Base-by-base conservation (phyloP, 78 protist genomes). In the Emiliania huxleyi region DNA sequence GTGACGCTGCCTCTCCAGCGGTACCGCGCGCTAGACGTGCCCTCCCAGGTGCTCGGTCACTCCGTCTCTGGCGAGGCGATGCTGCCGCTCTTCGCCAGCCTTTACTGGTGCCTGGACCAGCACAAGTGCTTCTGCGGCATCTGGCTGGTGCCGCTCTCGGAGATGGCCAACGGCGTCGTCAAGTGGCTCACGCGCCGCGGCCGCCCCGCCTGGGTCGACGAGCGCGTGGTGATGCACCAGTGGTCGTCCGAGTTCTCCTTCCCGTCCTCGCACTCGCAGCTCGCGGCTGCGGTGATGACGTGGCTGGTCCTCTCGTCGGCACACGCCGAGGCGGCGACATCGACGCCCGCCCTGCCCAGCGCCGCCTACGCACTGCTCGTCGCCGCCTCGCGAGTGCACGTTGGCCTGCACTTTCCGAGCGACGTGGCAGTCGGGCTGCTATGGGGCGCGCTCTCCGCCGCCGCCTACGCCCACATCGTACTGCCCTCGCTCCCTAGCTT, bases 121-220 rank as follows among this genome's bases (percentile, higher is more conserved):
- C 42, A 71, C 42, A 71, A 71, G 42, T 71, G 81, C 81, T n/a
- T 71, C 19, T 35, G 15, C 42, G 81, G 81, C 12, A 71, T 71
- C 2, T 71, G 81, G 81, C 81, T 71, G 40, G 81, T 71, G 44
- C 81, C 81, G 42, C 35, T 71, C 42, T 2, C 29, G 15, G 81
- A 71, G 42, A 71, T 71, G 11, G 81, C 81, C 81, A 71, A 71
- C 81, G 81, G 81, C 81, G 18, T 35, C 81, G 81, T 71, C 81
- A 71, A 71, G 81, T 71, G 81, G 81, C 81, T 71, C 42, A 71
- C 19, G 12, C 81, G 4, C 15, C 81, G 81, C 81, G 42, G 42
- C 81, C 81, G 81, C 21, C 81, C 81, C 6, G 81, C 81, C 1
- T 71, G 81, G 81, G 81, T n/a, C 29, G 81, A 71, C 81, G 44